Base-by-base conservation (phyloP, 2,329 filamentous ascomycete genomes). In the Thermochaetoides dissita region DNA sequence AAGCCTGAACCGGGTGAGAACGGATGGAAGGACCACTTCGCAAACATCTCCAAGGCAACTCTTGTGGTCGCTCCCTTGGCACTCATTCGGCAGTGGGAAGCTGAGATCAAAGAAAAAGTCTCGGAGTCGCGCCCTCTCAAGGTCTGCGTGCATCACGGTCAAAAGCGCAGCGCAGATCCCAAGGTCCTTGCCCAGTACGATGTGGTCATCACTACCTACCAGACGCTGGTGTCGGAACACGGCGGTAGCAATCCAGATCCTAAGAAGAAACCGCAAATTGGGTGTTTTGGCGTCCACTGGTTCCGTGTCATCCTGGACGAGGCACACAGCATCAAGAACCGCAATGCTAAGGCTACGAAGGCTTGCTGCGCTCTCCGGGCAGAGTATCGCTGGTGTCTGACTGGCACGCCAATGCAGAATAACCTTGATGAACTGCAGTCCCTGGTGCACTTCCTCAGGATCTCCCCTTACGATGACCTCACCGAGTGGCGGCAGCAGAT, bases 291-390 rank as follows among this genome's bases (percentile, higher is more conserved):
- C 8, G 68, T 95, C 6, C 79, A 89, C 55, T 98, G 91, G 91
- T 96, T 91, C 65, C 82, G 91, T 40, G 76, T 95, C 47, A 89
- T 98, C 49, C 72, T 98, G 2, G 91, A 98, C 49, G 91, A 98
- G 65, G 91, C 91, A 1, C 91, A 98, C 60, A 94, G 84, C 2
- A 95, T 98, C 72, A 98, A 98, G 66, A 98, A 98, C 57, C 81
- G 89, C 49, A 94, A 93, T 51, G 87, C 91, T 17, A 98, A 98
- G 63, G 81, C 85, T 34, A 94, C 89, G 1, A 87, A 94, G 59
- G 88, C 91, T 2, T 91, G 84, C 51, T 98, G 81, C 57, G 84
- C 84, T 2, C 64, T 98, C 30, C 71, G 81, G 30, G 80, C 85
- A 12, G 82, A 91, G 58, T 96, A 94, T 55, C 74, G 91, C 46